Conservation (phyloP, 1,284 basidiomycete species). For the Rhodofomes roseus region DNA sequence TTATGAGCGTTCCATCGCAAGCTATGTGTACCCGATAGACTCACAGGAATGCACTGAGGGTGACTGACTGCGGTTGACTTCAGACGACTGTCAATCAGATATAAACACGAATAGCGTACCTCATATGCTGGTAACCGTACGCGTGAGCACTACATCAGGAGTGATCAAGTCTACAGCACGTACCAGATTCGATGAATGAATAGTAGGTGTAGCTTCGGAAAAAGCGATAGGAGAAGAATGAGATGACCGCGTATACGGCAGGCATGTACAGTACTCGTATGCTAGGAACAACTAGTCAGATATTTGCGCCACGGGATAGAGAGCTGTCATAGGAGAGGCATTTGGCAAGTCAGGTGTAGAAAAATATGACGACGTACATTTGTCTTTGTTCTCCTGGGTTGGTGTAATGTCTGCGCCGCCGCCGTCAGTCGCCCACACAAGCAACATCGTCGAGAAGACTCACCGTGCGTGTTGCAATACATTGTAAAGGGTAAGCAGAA, state of each 20-base stretch:
- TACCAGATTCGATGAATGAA: conserved; percentile 68
- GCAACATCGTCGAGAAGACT: conserved; percentile 16
- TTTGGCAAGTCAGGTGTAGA: background rate
- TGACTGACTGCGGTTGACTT: conserved; percentile 51
- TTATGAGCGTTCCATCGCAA: conserved; percentile 16
- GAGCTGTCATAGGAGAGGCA: too few species aligned
- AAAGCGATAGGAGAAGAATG: conserved; percentile 85
- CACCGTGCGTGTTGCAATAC: conserved; percentile 61
- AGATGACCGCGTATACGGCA: conserved; percentile 78
- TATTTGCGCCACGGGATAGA: background rate
- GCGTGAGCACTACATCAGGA: background rate
- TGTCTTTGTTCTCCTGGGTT: conserved; percentile 70
- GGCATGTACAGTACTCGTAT: conserved; percentile 80
- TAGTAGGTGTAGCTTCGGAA: conserved; percentile 84
- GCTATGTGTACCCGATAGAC: conserved; percentile 22
- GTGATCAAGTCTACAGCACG: conserved; percentile 24
- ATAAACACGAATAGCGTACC: conserved; percentile 24
- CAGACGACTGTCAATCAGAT: background rate
- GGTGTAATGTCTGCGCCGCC: conserved; percentile 53
- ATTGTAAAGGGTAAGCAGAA: conserved; percentile 52
- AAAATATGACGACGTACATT: conserved; percentile 44
- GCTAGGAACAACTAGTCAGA: conserved; percentile 29
- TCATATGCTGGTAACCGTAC: conserved; percentile 37
- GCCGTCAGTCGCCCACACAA: background rate
- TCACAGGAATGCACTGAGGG: conserved; percentile 75